Evolutionary conservation across 1,284 basidiomycete genomes (phyloP).

Genomic region (Ustanciosporium gigantosporum): DNA sequence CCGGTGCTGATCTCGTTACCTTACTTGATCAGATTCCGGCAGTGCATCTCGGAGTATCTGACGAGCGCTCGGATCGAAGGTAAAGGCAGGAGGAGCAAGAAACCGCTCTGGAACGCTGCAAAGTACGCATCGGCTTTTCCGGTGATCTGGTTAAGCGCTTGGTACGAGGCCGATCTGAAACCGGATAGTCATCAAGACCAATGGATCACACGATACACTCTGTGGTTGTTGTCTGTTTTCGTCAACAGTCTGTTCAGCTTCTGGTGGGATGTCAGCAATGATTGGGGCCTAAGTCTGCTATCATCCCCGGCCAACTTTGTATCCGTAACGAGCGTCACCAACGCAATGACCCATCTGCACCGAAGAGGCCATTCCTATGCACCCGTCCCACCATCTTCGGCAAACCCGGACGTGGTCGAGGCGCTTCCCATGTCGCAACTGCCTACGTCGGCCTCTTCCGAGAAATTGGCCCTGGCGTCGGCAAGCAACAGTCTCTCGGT

Average conservation of each 20-base stretch:
- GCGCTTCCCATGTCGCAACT: conserved; percentile 8
- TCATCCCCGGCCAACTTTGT: conserved; percentile 48
- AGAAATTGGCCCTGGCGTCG: neutral
- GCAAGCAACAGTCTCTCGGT: neutral
- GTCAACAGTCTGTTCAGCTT: conserved; percentile 94
- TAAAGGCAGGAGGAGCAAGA: conserved; percentile 58
- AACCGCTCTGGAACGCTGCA: conserved; percentile 84
- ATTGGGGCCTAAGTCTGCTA: conserved; percentile 89
- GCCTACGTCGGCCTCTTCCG: neutral
- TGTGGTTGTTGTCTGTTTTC: conserved; percentile 75
- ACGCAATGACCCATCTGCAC: conserved; percentile 21
- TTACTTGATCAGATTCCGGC: conserved; percentile 85
- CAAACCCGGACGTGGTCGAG: conserved; percentile 9
- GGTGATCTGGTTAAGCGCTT: conserved; percentile 74
- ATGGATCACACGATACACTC: conserved; percentile 11
- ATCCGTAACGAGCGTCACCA: conserved; percentile 4
- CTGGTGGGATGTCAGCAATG: conserved; percentile 98
- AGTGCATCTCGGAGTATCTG: conserved; percentile 84
- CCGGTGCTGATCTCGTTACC: conserved; percentile 87
- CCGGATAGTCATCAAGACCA: conserved; percentile 6
- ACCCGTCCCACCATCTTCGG: conserved; percentile 12
- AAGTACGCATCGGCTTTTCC: conserved; percentile 98
- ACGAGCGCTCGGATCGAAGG: conserved; percentile 1
- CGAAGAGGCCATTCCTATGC: conserved; percentile 16
- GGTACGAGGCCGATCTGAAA: conserved; percentile 34